Conservation (phyloP, 768 basidiomycete species). For the Guyanaporus albipodus region DNA sequence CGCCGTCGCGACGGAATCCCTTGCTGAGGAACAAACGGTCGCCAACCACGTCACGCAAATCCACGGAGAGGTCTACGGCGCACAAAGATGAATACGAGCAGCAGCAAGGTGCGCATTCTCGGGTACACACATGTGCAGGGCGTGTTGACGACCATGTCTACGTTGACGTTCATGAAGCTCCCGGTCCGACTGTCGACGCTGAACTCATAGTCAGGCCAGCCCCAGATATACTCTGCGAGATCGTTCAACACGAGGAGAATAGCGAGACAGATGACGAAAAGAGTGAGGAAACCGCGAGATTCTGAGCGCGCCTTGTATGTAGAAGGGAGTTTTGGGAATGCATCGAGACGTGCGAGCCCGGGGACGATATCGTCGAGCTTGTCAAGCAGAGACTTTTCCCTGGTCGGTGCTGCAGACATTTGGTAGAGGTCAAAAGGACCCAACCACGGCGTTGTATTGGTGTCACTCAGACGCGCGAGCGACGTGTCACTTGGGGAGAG, state of each 20-base stretch:
- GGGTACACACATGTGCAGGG: slow-evolving; percentile 81
- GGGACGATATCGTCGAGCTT: slow-evolving; percentile 62
- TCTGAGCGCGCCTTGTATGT: slow-evolving; percentile 79
- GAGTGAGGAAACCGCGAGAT: slow-evolving; percentile 76
- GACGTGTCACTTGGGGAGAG: slow-evolving; percentile 11
- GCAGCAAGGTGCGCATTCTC: neutral
- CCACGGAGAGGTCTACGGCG: slow-evolving; percentile 71
- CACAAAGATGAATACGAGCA: neutral
- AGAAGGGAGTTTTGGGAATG: slow-evolving; percentile 80
- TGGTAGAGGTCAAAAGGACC: neutral
- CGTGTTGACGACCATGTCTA: slow-evolving; percentile 91
- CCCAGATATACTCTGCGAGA: slow-evolving; percentile 87
- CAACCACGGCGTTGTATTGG: too few species aligned
- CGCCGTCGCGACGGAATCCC: slow-evolving; percentile 81
- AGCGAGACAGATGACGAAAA: slow-evolving; percentile 63
- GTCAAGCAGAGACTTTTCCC: slow-evolving; percentile 42
- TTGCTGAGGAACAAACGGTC: slow-evolving; percentile 83
- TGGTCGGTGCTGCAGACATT: slow-evolving; percentile 14
- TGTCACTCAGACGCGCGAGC: neutral
- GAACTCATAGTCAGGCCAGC: slow-evolving; percentile 89
- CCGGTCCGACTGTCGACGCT: slow-evolving; percentile 66
- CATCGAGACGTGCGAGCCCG: slow-evolving; percentile 69
- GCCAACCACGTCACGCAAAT: slow-evolving; percentile 90
- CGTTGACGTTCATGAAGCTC: slow-evolving; percentile 76
- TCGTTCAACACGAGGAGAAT: slow-evolving; percentile 83